A percentile compares a stretch with the other conserved stretches of the same genome.
Conservation (phyloP, 192 early-diverging fungal genomes). For the Irineochytrium annulatum region DNA sequence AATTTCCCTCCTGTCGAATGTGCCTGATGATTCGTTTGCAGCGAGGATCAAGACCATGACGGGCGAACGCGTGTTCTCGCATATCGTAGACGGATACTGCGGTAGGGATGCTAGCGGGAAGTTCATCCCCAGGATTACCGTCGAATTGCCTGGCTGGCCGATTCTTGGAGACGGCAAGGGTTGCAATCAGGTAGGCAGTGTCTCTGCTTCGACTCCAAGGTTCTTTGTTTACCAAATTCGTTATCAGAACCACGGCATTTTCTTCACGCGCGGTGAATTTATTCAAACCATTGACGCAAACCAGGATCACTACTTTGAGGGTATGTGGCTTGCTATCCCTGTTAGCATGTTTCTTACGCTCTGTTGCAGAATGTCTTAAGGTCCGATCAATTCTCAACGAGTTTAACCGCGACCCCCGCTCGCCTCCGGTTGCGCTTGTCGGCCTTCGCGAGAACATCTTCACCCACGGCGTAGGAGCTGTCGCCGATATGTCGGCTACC, state of each 20-base stretch:
- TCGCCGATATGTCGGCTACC: conserved; percentile 14
- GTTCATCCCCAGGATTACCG: conserved; percentile 52
- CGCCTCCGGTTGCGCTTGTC: conserved; percentile 78
- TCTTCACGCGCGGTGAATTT: conserved; percentile 84
- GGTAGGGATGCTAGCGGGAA: conserved; percentile 62
- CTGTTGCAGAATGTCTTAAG: conserved; percentile 65
- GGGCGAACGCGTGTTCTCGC: conserved; percentile 44
- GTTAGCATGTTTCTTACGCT: no score
- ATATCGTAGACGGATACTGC: conserved; percentile 76
- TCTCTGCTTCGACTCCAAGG: no score
- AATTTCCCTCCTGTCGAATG: no score
- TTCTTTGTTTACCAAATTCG: no score
- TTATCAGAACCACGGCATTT: conserved; percentile 80
- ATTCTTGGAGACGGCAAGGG: conserved; percentile 89
- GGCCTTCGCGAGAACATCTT: conserved; percentile 46
- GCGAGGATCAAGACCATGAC: no score
- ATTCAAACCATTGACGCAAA: conserved; percentile 85
- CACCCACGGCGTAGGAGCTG: conserved; percentile 8
- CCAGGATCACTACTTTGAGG: conserved; percentile 90
- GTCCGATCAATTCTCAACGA: conserved; percentile 81
- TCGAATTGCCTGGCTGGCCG: conserved; percentile 31
- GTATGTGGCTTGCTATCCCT: no score
- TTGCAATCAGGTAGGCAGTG: conserved; percentile 87
- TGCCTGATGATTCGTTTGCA: no score
- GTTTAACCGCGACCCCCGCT: conserved; percentile 41